Evolutionary conservation across 2,329 filamentous ascomycete genomes (phyloP), one percentile per base, ranked within the genome.

Genomic region (Fusarium circinatum): DNA sequence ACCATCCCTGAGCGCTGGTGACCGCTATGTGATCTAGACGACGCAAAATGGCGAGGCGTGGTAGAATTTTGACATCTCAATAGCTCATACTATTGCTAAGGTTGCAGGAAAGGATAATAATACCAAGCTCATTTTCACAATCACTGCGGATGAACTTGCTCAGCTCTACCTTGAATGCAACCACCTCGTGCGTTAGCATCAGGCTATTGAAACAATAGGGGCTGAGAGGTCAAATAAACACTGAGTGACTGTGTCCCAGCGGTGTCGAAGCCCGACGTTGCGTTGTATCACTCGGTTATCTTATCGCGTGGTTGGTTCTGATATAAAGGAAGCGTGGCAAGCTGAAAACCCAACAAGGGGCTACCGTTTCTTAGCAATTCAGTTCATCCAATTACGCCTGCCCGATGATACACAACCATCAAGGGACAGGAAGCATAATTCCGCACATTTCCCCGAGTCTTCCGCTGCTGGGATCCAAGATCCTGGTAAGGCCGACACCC

Each of bases 71-170:
- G 17, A 24, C 6, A 8, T 10, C 11, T n/a, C 9, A 5, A n/a
- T 32, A 18, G 15, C 22, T 8, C 5, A 32, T 0, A 18, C 3
- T 20, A 11, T 51, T 24, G 3, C 0, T 20, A 2, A 0, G 5
- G 2, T 15, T 15, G n/a, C 13, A 20, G 17, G 17, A 11, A 15
- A 26, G 1, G 3, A 15, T 15, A 0, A 8, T 11, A 20, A 20
- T 5, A 22, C 2, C 4, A 11, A 0, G 6, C 2, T 12, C 12
- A 5, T 22, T 12, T 20, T 26, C 32, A 26, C 2, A 5, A 26
- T 36, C 1, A 9, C 13, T 3, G 17, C 2, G 3, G n/a, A 26
- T 34, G 48, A 12, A 52, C 12, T 20, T 26, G n/a, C 32, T 36
- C 32, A 22, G 7, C 6, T 52, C 13, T 15, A 8, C 22, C 1